phyloP scores from a whole-genome alignment of 768 basidiomycete genomes.

The Rhizopogon vinicolor region DNA sequence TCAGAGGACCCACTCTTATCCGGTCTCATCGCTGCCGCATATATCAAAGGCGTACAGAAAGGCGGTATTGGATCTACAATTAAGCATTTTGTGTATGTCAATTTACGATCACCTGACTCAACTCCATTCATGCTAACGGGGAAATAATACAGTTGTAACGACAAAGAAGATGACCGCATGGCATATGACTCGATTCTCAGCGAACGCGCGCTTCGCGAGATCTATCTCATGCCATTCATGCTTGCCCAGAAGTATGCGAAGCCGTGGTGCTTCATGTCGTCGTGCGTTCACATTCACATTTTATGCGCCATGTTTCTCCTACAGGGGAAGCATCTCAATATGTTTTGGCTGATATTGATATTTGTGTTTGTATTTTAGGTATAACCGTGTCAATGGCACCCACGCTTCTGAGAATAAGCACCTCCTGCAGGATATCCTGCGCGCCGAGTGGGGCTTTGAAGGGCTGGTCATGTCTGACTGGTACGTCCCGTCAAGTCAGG shows the following conservation, averaged over 20 bases:
- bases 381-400: slow-evolving; percentile 71
- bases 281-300: slow-evolving; percentile 33
- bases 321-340: not conserved
- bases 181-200: slow-evolving; percentile 50
- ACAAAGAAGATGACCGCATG: slow-evolving; percentile 76
- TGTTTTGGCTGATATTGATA: not conserved
- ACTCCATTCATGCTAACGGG: not conserved
- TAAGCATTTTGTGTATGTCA: slow-evolving; percentile 74
- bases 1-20: slow-evolving; percentile 76
- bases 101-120: not conserved
- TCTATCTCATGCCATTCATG: slow-evolving; percentile 63
- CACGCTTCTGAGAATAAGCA: slow-evolving; percentile 64
- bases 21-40: slow-evolving; percentile 64
- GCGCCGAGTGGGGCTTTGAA: slow-evolving; percentile 73
- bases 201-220: slow-evolving; percentile 50
- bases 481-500: slow-evolving; percentile 29
- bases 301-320: not conserved
- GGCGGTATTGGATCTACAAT: slow-evolving; percentile 74
- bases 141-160: slow-evolving; percentile 52
- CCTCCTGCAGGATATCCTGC: slow-evolving; percentile 56
- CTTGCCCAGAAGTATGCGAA: slow-evolving; percentile 45
- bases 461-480: slow-evolving; percentile 82
- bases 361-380: slow-evolving; percentile 33
- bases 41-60: slow-evolving; percentile 72
- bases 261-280: slow-evolving; percentile 60